Evolutionary conservation across 192 early-diverging fungal species (phyloP), one percentile per base, ranked within the genome.

Genomic region (Thoreauomyces humboldtii): DNA sequence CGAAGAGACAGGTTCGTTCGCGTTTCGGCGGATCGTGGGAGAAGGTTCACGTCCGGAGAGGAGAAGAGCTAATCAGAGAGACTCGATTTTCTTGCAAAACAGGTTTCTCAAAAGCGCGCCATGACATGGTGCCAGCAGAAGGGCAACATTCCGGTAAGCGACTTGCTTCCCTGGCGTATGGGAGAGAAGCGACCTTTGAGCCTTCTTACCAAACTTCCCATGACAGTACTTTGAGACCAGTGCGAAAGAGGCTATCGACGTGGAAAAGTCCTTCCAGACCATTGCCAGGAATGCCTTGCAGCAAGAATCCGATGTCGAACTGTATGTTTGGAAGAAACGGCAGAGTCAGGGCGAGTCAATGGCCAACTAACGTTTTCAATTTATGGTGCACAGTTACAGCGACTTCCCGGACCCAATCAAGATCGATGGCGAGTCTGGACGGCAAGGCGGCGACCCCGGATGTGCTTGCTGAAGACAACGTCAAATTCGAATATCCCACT

Each of bases 231-330:
- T 99, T 86, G 94, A 99, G 78, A 97, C 95, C 7, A 90, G 88
- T 59, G 97, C 97, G 25, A 99, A 98, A 75, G 95, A 95, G 74
- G 92, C 92, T 41, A 95, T 94, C 78, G 98, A 99, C 64, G 97
- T 99, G 28, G 97, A 99, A 53, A 83, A 88, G 60, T 97, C 97
- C 43, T 99, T 99, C 82, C 90, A 90, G 62, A 93, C 91, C 27
- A 91, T 97, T 75, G 95, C 95, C 38, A 91, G 85, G 75, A 95
- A 92, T 61, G 94, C 97, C 22, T 80, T 99, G 70, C 86, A 91
- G 63, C 93, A 97, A 73, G 95, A 98, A 73, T 80, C 88, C 25
- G 94, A 96, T 24, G 86, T 90, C 42, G 90, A 91, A 58, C 71
- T 93, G 85, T 93, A 85, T 62, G 61, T 71, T 37, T 41, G 9